Conservation (phyloP, 129 eudicot species). For the Saposhnikovia divaricata region DNA sequence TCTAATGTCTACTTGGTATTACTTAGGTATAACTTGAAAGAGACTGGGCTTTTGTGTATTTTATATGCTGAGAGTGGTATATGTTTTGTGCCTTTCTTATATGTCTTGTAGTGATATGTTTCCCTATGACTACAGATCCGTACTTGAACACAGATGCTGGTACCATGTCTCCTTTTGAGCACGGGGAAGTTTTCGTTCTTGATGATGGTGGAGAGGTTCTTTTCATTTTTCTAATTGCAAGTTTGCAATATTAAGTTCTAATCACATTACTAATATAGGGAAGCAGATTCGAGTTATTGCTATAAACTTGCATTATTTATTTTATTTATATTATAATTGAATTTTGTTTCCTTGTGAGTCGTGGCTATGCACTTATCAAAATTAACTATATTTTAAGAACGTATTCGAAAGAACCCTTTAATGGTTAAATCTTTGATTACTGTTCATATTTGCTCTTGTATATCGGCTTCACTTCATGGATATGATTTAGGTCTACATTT, state of each 20-base stretch:
- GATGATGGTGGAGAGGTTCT: conserved; percentile 97
- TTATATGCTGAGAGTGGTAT: not conserved
- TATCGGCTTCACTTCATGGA: not conserved
- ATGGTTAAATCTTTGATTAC: not conserved
- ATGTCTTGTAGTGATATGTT: conserved; percentile 9
- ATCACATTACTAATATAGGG: not conserved
- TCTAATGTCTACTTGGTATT: not conserved
- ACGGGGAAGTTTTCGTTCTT: conserved; percentile 95
- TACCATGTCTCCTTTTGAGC: conserved; percentile 98
- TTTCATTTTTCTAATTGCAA: not conserved
- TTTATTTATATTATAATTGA: not conserved
- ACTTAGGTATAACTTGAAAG: not conserved
- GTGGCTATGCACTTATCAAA: not conserved
- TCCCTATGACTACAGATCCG: conserved; percentile 51
- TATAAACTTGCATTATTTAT: not conserved
- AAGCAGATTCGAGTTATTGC: not conserved
- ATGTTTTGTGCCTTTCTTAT: not conserved
- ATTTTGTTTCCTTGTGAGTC: not conserved
- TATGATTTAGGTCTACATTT: not conserved
- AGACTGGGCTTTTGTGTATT: not conserved
- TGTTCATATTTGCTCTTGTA: not conserved
- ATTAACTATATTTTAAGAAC: not conserved
- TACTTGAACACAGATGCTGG: conserved; percentile 96
- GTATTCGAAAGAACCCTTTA: not conserved
- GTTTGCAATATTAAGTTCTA: not conserved